These are phyloP conservation scores for Podospora didyma DNA, from an alignment of 495 filamentous ascomycete genomes.

Conservation along the genomic window DNA sequence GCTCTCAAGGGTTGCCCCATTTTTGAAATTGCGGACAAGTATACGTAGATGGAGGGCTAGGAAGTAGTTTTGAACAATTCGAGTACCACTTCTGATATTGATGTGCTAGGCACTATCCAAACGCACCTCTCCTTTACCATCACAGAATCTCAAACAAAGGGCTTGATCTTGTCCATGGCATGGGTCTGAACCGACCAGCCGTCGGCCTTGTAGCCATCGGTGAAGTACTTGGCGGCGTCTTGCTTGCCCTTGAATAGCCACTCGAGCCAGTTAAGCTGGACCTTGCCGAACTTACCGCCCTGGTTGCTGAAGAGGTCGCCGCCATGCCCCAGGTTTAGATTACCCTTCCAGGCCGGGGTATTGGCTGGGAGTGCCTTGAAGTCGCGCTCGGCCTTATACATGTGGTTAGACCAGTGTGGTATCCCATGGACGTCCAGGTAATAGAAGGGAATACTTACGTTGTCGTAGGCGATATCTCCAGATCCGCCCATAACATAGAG, in stretches of 20 bases:
- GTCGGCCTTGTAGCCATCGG: constrained; percentile 6
- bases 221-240: constrained; percentile 3
- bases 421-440: too few relatives aligned
- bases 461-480: constrained; percentile 27
- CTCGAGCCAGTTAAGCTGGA: constrained; percentile 3
- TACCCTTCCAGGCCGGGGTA: constrained; percentile 11
- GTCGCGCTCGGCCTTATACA: constrained; percentile 14
- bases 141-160: not conserved
- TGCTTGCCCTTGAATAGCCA: constrained; percentile 10
- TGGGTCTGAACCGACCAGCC: constrained; percentile 11
- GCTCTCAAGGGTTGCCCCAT: too few relatives aligned
- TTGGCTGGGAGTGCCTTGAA: constrained; percentile 6
- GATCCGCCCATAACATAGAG: constrained; percentile 22
- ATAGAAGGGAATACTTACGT: constrained; percentile 12
- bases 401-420: too few relatives aligned
- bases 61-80: too few relatives aligned
- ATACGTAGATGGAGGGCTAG: too few relatives aligned
- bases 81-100: too few relatives aligned
- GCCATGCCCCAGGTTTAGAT: constrained; percentile 11
- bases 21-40: too few relatives aligned
- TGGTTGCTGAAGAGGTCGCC: constrained; percentile 7
- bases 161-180: constrained; percentile 5
- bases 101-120: too few relatives aligned
- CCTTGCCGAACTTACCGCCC: constrained; percentile 12
- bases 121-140: too few relatives aligned